Base-by-base conservation (phyloP, 306 rosid species). In the Vicia villosa region DNA sequence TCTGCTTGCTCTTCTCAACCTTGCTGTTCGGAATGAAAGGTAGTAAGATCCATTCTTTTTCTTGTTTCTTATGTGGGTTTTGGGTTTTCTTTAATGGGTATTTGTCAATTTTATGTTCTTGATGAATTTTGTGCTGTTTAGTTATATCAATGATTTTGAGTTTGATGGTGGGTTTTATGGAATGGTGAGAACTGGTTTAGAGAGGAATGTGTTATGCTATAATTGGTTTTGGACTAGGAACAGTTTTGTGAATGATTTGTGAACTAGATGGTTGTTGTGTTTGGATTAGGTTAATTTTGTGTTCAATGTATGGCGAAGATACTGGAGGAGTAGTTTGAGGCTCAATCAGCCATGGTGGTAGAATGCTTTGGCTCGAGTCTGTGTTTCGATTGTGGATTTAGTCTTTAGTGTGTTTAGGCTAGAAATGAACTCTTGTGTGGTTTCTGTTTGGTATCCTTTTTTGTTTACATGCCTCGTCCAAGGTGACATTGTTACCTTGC, bases 1-100 rank as follows among this genome's bases (percentile, higher is more conserved):
- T 68, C 94, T 91, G 51, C 96, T 91, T 20, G 97, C 96, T 20
- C 94, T 91, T 40, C 97, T 91, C 80, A 91, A 91, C 57, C 94
- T 91, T 43, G 97, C 97, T 16, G 96, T 86, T 45, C 90, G 94
- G 49, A 83, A 91, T 28, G 96, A 89, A 74, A 68, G 94, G 97
- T 91, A 69, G 30, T 10, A 54, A 64, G 22, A 64, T 64, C 47
- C 57, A 8, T 64, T 17, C 73, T 65, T 74, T 64, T 19, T 13
- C 2, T 1, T 5, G 1, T 52, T 52, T 52, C 1, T 50, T 22
- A 50, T 50, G 5, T 17, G 56, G 56, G 56, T 50, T 50, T 50
- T 50, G 2, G 1, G 21, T 50, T 50, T 50, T 0, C 2, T 0
- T 52, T 11, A 0, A 4, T 52, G 59, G 59, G 16, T 21, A 4